Evolutionary conservation across 1,139 yeast genomes (phyloP).

Genomic region (Geotrichum aggregatum): DNA sequence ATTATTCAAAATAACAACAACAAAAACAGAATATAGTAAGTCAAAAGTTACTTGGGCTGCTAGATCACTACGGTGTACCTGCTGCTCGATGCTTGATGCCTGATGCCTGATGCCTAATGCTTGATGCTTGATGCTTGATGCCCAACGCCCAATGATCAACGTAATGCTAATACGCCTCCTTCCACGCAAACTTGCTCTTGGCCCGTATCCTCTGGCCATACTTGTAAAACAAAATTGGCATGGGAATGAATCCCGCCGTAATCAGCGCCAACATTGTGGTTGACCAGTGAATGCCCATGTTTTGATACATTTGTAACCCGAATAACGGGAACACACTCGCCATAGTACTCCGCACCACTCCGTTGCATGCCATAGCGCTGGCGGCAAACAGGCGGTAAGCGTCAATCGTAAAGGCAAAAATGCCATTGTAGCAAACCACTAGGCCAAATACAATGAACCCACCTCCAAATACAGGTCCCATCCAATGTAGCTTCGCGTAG

Average conservation of each 20-base stretch:
- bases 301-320: constrained; percentile 51
- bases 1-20: no score
- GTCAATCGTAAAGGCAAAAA: constrained; percentile 52
- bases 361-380: constrained; percentile 68
- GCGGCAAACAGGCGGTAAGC: constrained; percentile 58
- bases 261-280: constrained; percentile 52
- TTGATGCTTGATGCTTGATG: neutral
- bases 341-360: constrained; percentile 55
- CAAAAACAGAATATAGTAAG: no score
- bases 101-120: no score
- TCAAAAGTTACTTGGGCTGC: no score
- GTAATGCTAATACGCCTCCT: neutral
- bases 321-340: constrained; percentile 69
- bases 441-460: constrained; percentile 72
- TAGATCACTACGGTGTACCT: no score
- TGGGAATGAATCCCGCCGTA: constrained; percentile 55
- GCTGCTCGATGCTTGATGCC: no score
- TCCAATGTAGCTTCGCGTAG: constrained; percentile 77
- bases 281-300: constrained; percentile 58
- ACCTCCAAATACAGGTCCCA: constrained; percentile 72
- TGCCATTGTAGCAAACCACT: constrained; percentile 51
- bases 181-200: constrained; percentile 38
- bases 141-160: no score
- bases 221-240: constrained; percentile 57
- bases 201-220: constrained; percentile 57